phyloP scores from a whole-genome alignment of 2,329 filamentous ascomycete species.

The Monilinia vaccinii-corymbosi region DNA sequence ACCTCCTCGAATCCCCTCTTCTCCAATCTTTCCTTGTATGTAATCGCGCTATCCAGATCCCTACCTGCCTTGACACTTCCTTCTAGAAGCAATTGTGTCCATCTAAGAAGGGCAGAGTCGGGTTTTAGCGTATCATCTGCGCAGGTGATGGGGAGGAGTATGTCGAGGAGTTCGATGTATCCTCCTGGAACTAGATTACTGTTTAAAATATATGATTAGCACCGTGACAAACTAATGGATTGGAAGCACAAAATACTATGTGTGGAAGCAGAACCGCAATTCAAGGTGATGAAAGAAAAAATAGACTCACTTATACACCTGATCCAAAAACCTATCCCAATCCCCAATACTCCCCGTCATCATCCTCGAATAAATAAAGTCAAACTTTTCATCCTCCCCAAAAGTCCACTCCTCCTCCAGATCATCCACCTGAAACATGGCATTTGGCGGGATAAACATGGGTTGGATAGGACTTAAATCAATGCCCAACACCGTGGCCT shows the following conservation, averaged over 20 bases:
- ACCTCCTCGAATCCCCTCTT: constrained; percentile 28
- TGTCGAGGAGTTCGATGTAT: constrained; percentile 2
- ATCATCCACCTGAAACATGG: constrained; percentile 49
- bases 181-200: constrained; percentile 5
- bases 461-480: constrained; percentile 26
- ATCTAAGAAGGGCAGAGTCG: not conserved
- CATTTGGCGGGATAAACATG: constrained; percentile 44
- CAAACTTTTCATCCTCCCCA: constrained; percentile 26
- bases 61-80: not conserved
- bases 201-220: not conserved
- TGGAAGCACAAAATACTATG: no score
- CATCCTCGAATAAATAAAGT: constrained; percentile 14
- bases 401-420: constrained; percentile 45
- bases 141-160: not conserved
- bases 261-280: no score
- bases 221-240: not conserved
- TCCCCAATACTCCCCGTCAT: constrained; percentile 3
- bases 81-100: constrained; percentile 2
- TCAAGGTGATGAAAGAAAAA: no score
- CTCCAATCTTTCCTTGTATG: constrained; percentile 13
- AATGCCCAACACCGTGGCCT: constrained; percentile 4
- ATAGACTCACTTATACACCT: constrained; percentile 1
- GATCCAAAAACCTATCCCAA: constrained; percentile 6
- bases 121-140: not conserved
- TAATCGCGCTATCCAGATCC: not conserved